Conservation (phyloP, 176 grass and related monocot genomes). For the Phyllostachys edulis region DNA sequence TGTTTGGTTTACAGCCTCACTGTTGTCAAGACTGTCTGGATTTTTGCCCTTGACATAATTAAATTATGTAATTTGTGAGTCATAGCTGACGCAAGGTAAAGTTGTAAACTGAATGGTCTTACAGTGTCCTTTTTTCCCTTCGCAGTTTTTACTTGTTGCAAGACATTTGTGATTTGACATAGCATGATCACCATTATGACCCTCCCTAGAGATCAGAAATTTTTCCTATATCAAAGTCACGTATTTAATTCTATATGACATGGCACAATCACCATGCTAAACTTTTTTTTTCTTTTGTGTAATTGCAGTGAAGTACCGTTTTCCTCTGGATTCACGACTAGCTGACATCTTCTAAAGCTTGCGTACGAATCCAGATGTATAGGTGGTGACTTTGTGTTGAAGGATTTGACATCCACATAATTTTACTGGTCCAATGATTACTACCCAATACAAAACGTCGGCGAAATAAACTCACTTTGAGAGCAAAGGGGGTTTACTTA, state of each 20-base stretch:
- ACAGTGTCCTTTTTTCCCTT: neutral
- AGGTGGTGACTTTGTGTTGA: slow-evolving; percentile 50
- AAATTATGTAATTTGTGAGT: neutral
- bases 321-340: slow-evolving; percentile 32
- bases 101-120: neutral
- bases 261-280: neutral
- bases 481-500: slow-evolving; percentile 4
- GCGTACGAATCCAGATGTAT: slow-evolving; percentile 38
- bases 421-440: slow-evolving; percentile 31
- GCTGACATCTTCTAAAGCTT: slow-evolving; percentile 32
- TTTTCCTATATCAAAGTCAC: neutral
- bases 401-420: slow-evolving; percentile 35
- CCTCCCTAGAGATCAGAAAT: neutral
- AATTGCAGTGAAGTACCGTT: slow-evolving; percentile 45
- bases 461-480: slow-evolving; percentile 37
- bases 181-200: neutral
- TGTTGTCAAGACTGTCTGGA: neutral
- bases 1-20: neutral
- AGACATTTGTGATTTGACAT: neutral
- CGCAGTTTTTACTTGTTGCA: neutral
- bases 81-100: neutral
- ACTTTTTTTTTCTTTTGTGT: neutral
- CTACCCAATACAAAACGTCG: slow-evolving; percentile 35
- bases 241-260: neutral
- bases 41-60: neutral